Evolutionary conservation across 75 land plant species (phyloP).

Genomic region (Selaginella tamariscina): DNA sequence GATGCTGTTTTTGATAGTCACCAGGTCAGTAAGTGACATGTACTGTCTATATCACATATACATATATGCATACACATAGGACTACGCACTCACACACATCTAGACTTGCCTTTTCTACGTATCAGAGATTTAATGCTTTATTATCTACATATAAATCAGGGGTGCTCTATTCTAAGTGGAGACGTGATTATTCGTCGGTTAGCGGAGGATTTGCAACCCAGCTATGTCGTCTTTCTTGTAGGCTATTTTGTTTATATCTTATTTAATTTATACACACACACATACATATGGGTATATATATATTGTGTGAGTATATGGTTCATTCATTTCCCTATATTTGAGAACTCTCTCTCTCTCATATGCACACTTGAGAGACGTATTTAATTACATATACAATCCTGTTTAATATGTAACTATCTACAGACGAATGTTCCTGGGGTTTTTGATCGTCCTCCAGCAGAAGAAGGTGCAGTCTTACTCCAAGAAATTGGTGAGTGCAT

Average conservation of each 20-base stretch:
- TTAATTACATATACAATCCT: too few species aligned
- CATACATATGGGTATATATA: too few species aligned
- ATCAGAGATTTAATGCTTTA: not conserved
- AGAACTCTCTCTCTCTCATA: too few species aligned
- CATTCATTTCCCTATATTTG: too few species aligned
- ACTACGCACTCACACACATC: too few species aligned
- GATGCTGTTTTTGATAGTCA: slow-evolving; percentile 75
- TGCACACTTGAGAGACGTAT: too few species aligned
- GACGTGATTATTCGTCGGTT: slow-evolving; percentile 77
- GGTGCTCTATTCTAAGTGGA: slow-evolving; percentile 91
- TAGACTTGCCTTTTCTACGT: not conserved
- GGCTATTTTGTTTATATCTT: slow-evolving; percentile 18
- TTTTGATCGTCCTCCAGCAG: slow-evolving; percentile 86
- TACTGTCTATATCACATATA: too few species aligned
- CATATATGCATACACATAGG: too few species aligned
- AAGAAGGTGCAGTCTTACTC: slow-evolving; percentile 56
- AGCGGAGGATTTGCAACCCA: slow-evolving; percentile 59
- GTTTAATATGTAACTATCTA: too few species aligned
- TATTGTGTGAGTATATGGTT: too few species aligned
- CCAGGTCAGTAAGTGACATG: slow-evolving; percentile 55
- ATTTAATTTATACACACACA: too few species aligned
- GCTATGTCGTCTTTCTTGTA: slow-evolving; percentile 93
- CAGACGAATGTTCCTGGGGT: slow-evolving; percentile 98
- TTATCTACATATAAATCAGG: slow-evolving; percentile 31
- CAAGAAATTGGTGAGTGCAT: slow-evolving; percentile 85